Conservation (phyloP, 805 yeast genomes). For the Candida ortonii region DNA sequence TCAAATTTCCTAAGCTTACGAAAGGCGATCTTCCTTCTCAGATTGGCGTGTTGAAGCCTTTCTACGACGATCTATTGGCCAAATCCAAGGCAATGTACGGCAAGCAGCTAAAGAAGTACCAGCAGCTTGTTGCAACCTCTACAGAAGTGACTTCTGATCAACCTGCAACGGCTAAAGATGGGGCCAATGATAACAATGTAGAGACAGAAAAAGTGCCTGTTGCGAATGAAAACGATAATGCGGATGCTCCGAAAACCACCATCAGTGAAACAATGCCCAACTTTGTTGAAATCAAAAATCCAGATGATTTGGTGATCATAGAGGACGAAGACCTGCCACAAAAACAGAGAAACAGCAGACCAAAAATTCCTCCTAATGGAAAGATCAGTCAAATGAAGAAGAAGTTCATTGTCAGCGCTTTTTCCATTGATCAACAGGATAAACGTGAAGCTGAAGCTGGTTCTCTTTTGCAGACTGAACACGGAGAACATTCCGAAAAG, state of each 20-base stretch:
- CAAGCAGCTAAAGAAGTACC: slow-evolving; percentile 43
- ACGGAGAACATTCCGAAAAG: too few relatives aligned
- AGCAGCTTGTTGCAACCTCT: slow-evolving; percentile 17
- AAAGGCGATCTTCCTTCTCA: slow-evolving; percentile 51
- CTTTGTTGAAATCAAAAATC: slow-evolving; percentile 27
- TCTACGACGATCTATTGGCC: slow-evolving; percentile 41
- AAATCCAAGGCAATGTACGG: slow-evolving; percentile 42
- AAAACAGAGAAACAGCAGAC: slow-evolving; percentile 68
- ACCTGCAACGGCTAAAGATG: slow-evolving; percentile 1
- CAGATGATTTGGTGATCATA: slow-evolving; percentile 49
- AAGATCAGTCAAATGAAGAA: slow-evolving; percentile 71
- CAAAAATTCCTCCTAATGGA: slow-evolving; percentile 89
- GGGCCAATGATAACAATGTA: slow-evolving; percentile 9
- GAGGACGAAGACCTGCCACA: slow-evolving; percentile 87
- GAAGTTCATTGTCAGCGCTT: slow-evolving; percentile 52
- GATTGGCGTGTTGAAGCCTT: slow-evolving; percentile 57
- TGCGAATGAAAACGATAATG: neutral
- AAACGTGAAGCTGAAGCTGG: slow-evolving; percentile 10
- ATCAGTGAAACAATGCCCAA: slow-evolving; percentile 13
- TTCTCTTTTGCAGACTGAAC: too few relatives aligned
- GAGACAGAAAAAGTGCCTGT: neutral
- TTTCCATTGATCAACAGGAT: slow-evolving; percentile 46
- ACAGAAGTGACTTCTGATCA: neutral
- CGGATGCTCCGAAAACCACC: neutral
- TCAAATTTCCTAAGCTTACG: slow-evolving; percentile 50